Base-by-base conservation (phyloP, 2,329 filamentous ascomycete genomes). In the Phyllosticta paracitricarpa region DNA sequence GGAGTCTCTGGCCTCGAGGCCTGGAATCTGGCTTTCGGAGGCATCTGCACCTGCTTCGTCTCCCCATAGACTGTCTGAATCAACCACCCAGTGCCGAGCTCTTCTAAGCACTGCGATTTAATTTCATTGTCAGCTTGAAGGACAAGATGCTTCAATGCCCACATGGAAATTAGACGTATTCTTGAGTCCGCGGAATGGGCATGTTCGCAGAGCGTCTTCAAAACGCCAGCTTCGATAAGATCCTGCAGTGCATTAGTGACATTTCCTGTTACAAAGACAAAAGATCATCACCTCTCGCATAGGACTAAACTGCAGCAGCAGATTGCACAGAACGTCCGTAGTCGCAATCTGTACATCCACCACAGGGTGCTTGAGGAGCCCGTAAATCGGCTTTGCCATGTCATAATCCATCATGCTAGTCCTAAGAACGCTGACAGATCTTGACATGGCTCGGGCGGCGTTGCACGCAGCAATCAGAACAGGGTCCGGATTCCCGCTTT, bases 91-190 rank as follows among this genome's bases (percentile, higher is more conserved):
- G 89, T 83, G 8, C 86, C 86, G 3, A 97, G 80, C 68, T 89
- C 85, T 57, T 92, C 85, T 12, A 97, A 77, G 63, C 90, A 90
- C 56, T 83, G 82, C 68, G 88, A 87, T 74, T 94, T 96, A 66
- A 89, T 78, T 12, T 87, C 82, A 54, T 87, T 85, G 19, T 82
- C 82, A 5, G 89, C 84, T 24, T 85, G 86, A 64, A 89, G 82
- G 2, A 96, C 87, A 57, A 97, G 82, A 74, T 97, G 91, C 71
- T 97, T 97, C 62, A 99, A 77, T 5, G 91, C 91, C 93, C 94
- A 99, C 1, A 99, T 76, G 24, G 92, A 91, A 68, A 94, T 91
- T 26, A 95, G 80, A 25, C 91, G 85, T 59, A 97, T 79, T 55
- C 86, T 84, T n/a, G 88, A 83, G 68, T 93, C 89, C 55, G 83